Evolutionary conservation across 805 yeast genomes (phyloP).

Genomic region (Diddensiella santjacobensis): DNA sequence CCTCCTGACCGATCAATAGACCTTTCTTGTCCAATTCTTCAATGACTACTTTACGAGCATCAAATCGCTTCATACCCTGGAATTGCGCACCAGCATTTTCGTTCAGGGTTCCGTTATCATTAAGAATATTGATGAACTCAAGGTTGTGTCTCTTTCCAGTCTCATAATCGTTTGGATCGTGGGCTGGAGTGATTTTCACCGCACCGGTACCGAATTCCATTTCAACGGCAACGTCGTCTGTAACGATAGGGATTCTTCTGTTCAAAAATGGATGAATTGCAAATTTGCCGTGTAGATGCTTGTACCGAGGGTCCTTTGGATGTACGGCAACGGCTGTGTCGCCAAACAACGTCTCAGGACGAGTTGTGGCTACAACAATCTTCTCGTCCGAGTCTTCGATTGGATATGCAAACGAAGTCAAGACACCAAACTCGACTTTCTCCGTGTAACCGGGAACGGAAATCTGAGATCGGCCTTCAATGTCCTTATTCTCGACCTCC

Average conservation of each 20-base stretch:
- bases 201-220: conserved; percentile 99
- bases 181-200: conserved; percentile 98
- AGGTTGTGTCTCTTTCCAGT: conserved; percentile 93
- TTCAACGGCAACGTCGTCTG: conserved; percentile 92
- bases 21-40: conserved; percentile 72
- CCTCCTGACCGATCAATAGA: conserved; percentile 76
- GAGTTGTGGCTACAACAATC: conserved; percentile 91
- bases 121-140: conserved; percentile 83
- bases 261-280: conserved; percentile 87
- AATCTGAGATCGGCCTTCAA: conserved; percentile 74
- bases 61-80: conserved; percentile 88
- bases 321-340: conserved; percentile 98
- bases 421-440: conserved; percentile 91
- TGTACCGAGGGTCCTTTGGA: conserved; percentile 90
- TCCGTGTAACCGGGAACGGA: conserved; percentile 88
- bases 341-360: conserved; percentile 98
- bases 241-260: conserved; percentile 79
- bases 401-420: conserved; percentile 92
- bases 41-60: conserved; percentile 83
- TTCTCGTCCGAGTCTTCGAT: conserved; percentile 83
- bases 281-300: conserved; percentile 89
- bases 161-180: conserved; percentile 93
- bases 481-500: conserved; percentile 90
- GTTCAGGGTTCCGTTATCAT: conserved; percentile 88
- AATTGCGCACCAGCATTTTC: conserved; percentile 86